phyloP scores from a whole-genome alignment of 345 rosid species.

The Gossypioides kirkii region DNA sequence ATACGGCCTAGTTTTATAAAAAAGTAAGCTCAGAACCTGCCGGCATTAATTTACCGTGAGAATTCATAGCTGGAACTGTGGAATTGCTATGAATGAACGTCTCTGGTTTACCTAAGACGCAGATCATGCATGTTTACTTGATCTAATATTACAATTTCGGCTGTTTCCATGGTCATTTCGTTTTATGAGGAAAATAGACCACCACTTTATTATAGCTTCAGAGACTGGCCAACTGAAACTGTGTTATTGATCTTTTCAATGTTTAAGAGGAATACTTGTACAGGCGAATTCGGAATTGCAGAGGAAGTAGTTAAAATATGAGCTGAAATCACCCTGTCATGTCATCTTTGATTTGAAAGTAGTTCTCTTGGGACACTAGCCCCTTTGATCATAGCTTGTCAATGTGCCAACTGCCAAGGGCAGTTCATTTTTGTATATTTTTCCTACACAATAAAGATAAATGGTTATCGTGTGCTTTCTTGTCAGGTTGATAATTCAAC shows the following conservation, averaged over 20 bases:
- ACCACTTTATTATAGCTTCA: neutral
- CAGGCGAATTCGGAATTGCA: neutral
- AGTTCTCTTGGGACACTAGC: neutral
- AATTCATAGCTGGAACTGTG: slow-evolving; percentile 5
- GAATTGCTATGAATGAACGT: neutral
- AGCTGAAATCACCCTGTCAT: neutral
- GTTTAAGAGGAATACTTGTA: neutral
- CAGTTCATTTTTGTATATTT: slow-evolving; percentile 11
- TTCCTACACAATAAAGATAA: slow-evolving; percentile 4
- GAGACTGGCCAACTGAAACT: neutral
- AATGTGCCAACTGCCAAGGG: neutral
- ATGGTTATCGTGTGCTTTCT: slow-evolving; percentile 1
- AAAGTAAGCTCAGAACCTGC: neutral
- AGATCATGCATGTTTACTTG: neutral
- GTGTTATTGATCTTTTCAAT: neutral
- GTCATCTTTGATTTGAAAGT: neutral
- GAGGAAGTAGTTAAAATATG: neutral
- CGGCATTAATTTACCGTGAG: neutral
- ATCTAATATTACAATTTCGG: neutral
- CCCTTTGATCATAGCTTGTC: neutral
- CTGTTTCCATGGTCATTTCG: neutral
- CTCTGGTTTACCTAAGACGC: neutral
- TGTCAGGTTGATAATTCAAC: slow-evolving; percentile 47
- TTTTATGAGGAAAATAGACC: neutral
- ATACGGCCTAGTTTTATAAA: neutral